These are phyloP conservation scores for Annulohypoxylon maeteangense DNA, from an alignment of 495 filamentous ascomycete genomes.

Conservation along the genomic window DNA sequence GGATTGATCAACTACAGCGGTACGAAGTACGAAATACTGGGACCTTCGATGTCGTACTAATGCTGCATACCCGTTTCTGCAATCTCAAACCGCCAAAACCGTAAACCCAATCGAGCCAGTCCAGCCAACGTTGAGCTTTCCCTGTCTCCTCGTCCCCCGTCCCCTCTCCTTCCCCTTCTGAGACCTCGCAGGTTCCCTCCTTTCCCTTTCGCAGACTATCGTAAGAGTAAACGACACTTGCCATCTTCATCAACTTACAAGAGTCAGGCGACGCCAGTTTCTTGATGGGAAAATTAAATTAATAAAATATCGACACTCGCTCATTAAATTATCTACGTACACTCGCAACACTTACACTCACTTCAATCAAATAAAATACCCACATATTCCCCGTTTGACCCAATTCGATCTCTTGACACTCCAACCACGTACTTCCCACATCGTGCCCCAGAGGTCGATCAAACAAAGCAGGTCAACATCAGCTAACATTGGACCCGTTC, in stretches of 20 bases:
- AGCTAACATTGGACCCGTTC: constrained; percentile 22
- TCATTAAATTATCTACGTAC: constrained; percentile 9
- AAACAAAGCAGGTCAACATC: constrained; percentile 37
- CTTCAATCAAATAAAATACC: constrained; percentile 22
- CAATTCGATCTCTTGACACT: constrained; percentile 38
- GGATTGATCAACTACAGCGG: constrained; percentile 12
- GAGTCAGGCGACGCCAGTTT: not conserved
- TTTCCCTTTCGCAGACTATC: constrained; percentile 16
- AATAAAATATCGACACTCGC: constrained; percentile 16
- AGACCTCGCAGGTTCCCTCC: constrained; percentile 19
- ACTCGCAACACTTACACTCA: constrained; percentile 8
- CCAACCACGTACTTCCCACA: constrained; percentile 20
- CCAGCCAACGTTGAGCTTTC: not conserved
- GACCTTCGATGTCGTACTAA: not conserved
- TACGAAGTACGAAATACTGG: constrained; percentile 13
- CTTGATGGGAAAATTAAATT: not conserved
- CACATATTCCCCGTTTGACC: constrained; percentile 23
- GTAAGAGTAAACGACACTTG: constrained; percentile 15
- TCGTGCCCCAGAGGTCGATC: constrained; percentile 38
- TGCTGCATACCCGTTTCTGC: constrained; percentile 10
- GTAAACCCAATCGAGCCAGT: constrained; percentile 7
- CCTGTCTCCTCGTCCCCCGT: not conserved
- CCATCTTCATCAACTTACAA: not conserved
- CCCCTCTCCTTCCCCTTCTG: constrained; percentile 1
- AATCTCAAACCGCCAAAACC: constrained; percentile 39